A percentile compares a stretch with the other conserved stretches of the same genome.
Evolutionary conservation across 345 rosid genomes (phyloP).

Genomic region (Eucalyptus victrix): DNA sequence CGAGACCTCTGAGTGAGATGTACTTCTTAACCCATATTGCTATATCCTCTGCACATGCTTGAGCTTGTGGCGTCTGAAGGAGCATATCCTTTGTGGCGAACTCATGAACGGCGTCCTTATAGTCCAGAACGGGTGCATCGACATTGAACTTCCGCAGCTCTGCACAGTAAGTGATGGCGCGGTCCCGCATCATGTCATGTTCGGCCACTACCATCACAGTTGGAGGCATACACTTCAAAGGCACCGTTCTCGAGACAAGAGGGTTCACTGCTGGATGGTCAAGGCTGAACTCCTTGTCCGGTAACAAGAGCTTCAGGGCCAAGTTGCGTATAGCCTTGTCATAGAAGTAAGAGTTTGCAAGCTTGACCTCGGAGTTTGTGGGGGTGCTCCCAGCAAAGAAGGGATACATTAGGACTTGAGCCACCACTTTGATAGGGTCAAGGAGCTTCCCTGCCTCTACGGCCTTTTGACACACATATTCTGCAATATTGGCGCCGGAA

Average conservation of each 20-base stretch:
- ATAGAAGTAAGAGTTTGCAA: constrained; percentile 77
- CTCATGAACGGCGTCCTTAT: constrained; percentile 86
- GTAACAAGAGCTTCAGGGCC: constrained; percentile 81
- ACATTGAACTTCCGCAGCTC: constrained; percentile 73
- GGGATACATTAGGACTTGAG: constrained; percentile 89
- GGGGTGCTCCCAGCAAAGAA: constrained; percentile 69
- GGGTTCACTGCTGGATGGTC: constrained; percentile 91
- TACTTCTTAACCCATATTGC: constrained; percentile 91
- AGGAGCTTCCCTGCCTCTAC: constrained; percentile 52
- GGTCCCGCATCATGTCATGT: constrained; percentile 93
- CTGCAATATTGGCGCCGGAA: constrained; percentile 88
- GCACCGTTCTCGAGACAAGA: constrained; percentile 49
- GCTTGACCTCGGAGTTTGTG: constrained; percentile 70
- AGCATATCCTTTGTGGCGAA: constrained; percentile 92
- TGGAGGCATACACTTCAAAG: constrained; percentile 83
- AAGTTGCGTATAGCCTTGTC: constrained; percentile 68
- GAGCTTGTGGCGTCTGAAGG: constrained; percentile 79
- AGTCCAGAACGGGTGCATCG: constrained; percentile 81
- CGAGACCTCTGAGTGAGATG: constrained; percentile 75
- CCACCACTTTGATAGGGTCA: constrained; percentile 85
- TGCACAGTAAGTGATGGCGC: constrained; percentile 81
- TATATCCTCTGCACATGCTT: constrained; percentile 84
- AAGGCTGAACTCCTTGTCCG: constrained; percentile 49
- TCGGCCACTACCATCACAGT: constrained; percentile 89
- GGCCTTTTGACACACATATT: constrained; percentile 69